A percentile compares a stretch with the other conserved stretches of the same genome.
Conservation (phyloP, 176 grass and related monocot genomes). For the Oryza rufipogon region DNA sequence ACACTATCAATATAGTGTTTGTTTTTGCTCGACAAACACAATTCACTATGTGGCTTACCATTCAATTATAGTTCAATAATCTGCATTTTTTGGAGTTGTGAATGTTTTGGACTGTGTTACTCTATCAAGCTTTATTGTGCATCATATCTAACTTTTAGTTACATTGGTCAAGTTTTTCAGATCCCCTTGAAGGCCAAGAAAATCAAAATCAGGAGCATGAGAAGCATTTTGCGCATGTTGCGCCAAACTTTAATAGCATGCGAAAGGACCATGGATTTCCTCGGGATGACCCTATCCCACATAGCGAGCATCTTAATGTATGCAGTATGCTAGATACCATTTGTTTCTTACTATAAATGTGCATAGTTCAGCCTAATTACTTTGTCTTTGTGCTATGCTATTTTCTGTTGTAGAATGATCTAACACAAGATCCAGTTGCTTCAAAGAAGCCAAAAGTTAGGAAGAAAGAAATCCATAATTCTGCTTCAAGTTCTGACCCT, state of each 20-base stretch:
- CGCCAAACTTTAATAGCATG: constrained; percentile 44
- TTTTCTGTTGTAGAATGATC: constrained; percentile 62
- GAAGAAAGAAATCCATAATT: constrained; percentile 66
- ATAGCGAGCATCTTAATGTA: constrained; percentile 61
- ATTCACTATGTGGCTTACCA: background rate
- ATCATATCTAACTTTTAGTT: constrained; percentile 52
- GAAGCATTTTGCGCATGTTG: constrained; percentile 57
- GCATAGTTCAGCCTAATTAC: constrained; percentile 30
- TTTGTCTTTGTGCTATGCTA: constrained; percentile 38
- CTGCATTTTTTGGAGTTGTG: background rate
- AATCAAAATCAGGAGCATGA: constrained; percentile 56
- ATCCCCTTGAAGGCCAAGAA: constrained; percentile 55
- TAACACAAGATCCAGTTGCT: constrained; percentile 51
- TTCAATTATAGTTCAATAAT: constrained; percentile 15
- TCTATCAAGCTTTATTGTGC: constrained; percentile 25
- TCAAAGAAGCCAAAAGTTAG: constrained; percentile 91
- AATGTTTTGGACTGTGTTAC: constrained; percentile 3
- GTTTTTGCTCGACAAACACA: background rate
- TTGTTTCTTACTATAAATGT: constrained; percentile 44
- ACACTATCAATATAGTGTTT: background rate
- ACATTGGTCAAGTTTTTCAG: constrained; percentile 88
- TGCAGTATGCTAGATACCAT: constrained; percentile 62
- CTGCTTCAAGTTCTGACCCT: constrained; percentile 59
- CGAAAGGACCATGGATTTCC: constrained; percentile 55
- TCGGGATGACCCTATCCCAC: constrained; percentile 50